Base-by-base conservation (phyloP, 164 flowering plant genomes). In the Buxus sempervirens region DNA sequence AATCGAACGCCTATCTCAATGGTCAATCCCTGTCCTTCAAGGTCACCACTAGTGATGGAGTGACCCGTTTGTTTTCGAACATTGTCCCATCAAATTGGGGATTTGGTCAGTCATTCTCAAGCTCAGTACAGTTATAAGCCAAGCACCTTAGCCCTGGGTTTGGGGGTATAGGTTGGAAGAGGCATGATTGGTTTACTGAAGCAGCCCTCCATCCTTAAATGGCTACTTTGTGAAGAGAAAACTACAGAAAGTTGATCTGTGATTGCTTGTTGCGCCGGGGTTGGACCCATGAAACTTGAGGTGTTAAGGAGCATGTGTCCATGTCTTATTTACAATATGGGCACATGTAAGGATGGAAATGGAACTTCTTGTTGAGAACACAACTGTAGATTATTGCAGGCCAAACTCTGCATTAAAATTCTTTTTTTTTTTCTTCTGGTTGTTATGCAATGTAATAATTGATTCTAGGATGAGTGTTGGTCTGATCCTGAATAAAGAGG, bases 11-110 rank as follows among this genome's bases (percentile, higher is more conserved):
- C 1, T 84, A 83, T 60, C 87, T 92, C 9, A 80, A 86, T 62
- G 96, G 92, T 14, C 96, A 95, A 73, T 70, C 97, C 0, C 77
- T 95, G n/a, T 89, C 97, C 25, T 95, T 90, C 84, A 76, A 65
- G 78, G 78, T 90, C 82, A 87, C 86, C 18, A 84, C 96, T 0
- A 78, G 80, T 5, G 97, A 92, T 69, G 96, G 96, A n/a, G 77
- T 51, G 15, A 89, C 90, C 21, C 72, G 74, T 32, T 28, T 74
- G 13, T 92, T 88, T 68, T 16, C 38, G 0, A 65, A 88, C 59
- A 62, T 86, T 23, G 90, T 70, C 22, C 93, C 97, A 4, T 60
- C 92, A 2, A 79, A 62, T 23, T 95, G 98, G 98, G 59, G 21
- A 3, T 95, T 92, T 60, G 96, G 98, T 13, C 97, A 95, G 75